These are phyloP conservation scores for Nannochloropsis salina DNA, from an alignment of 108 stramenopile species.

Conservation along the genomic window DNA sequence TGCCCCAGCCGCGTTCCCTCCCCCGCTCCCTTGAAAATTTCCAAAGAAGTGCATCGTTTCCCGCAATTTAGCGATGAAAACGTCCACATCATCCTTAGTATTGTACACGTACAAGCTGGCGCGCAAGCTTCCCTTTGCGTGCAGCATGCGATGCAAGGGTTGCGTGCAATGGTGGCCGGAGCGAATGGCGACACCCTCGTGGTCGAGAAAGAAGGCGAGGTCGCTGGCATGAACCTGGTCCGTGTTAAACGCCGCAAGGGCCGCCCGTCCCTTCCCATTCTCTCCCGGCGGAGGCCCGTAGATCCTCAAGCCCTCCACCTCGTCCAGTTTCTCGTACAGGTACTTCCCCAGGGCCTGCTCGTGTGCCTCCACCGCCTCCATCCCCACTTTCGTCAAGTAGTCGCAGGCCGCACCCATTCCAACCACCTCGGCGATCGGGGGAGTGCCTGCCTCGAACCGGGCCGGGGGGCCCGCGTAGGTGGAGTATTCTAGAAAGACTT, in stretches of 20 bases:
- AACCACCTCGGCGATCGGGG: constrained; percentile 85
- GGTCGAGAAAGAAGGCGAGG: constrained; percentile 85
- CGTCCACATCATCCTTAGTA: constrained; percentile 48
- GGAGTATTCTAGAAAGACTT: constrained; percentile 71
- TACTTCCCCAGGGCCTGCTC: constrained; percentile 75
- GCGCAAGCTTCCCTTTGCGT: constrained; percentile 63
- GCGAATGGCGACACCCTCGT: constrained; percentile 86
- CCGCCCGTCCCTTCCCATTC: constrained; percentile 60
- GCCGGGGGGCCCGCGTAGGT: constrained; percentile 79
- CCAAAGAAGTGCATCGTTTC: neutral
- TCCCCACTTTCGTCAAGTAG: constrained; percentile 69
- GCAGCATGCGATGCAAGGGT: constrained; percentile 79
- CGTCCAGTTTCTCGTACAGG: constrained; percentile 61
- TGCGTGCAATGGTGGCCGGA: constrained; percentile 97
- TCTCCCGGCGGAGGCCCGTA: constrained; percentile 51
- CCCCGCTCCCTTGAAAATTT: neutral
- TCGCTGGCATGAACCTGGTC: constrained; percentile 81
- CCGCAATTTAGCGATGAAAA: constrained; percentile 24
- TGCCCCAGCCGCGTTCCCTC: neutral
- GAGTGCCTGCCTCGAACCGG: constrained; percentile 92
- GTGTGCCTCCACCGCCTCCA: constrained; percentile 75
- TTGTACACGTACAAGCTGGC: constrained; percentile 55
- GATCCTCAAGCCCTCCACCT: constrained; percentile 67
- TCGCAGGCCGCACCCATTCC: constrained; percentile 82
- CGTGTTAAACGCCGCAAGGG: constrained; percentile 74